Percentiles rank a stretch among this genome's conserved stretches.
Evolutionary conservation across 768 basidiomycete species (phyloP).

Genomic region (Tylopilus rubrobrunneus): DNA sequence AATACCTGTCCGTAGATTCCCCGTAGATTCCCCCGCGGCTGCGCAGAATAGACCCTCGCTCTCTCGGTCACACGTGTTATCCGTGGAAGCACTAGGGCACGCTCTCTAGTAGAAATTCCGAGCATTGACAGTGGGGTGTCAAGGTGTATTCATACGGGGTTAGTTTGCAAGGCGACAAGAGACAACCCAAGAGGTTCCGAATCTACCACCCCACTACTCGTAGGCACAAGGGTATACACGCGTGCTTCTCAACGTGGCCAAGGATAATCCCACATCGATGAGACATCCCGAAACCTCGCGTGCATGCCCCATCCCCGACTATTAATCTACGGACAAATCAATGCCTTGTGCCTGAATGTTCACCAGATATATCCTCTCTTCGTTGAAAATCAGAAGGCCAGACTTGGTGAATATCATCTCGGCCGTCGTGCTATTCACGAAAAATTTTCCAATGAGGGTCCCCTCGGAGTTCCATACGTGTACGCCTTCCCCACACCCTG

Average conservation of each 20-base stretch:
- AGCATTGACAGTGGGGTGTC: not conserved
- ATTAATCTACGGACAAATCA: slow-evolving; percentile 11
- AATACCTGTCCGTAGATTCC: no score
- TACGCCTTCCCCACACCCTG: slow-evolving; percentile 66
- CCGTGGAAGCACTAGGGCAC: not conserved
- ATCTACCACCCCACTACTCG: not conserved
- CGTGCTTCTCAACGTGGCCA: not conserved
- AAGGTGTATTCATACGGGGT: not conserved
- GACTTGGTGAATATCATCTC: slow-evolving; percentile 41
- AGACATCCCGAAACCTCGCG: not conserved
- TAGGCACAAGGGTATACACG: not conserved
- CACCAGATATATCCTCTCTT: slow-evolving; percentile 37
- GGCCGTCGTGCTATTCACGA: slow-evolving; percentile 30
- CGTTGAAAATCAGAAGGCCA: slow-evolving; percentile 37
- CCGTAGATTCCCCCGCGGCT: no score
- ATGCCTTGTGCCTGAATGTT: slow-evolving; percentile 33
- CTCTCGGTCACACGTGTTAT: slow-evolving; percentile 5
- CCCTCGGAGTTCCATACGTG: slow-evolving; percentile 58
- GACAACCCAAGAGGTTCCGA: not conserved
- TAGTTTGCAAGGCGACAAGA: not conserved
- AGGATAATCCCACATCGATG: not conserved
- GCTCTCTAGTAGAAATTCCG: not conserved
- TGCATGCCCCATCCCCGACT: not conserved
- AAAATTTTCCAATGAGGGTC: slow-evolving; percentile 38
- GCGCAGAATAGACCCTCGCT: no score